Evolutionary conservation across 441 rosid genomes (phyloP), one percentile per base, ranked within the genome.

Genomic region (Gossypium schwendimanii): DNA sequence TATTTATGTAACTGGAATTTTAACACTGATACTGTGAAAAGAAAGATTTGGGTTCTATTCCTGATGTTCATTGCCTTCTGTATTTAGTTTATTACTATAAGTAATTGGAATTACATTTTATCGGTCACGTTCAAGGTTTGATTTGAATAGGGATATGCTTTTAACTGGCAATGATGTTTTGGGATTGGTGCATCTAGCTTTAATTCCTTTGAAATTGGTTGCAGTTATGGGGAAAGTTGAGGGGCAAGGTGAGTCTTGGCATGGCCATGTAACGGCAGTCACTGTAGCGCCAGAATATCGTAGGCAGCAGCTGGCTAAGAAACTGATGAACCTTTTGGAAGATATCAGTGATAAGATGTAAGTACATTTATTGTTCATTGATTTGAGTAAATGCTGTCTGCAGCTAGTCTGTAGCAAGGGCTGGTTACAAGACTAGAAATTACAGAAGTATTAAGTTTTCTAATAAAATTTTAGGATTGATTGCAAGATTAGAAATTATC

Each of bases 331-430:
- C 83, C 88, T 92, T 75, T 83, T 95, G 2, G 97, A 95, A 83
- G 94, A 89, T 39, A 81, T 92, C 66, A 92, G 98, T 75, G 97
- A 95, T 80, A 93, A 91, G 81, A 93, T 91, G 98, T 91, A 87
- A 79, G 82, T 20, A 55, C 1, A 12, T 55, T 54, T 70, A 11
- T 20, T 54, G 20, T 55, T 59, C 18, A 17, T 23, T 9, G 14
- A 24, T 49, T 67, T 10, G 9, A 2, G 36, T 65, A 21, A 45
- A 4, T 44, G 45, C 24, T 45, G 6, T 45, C 6, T 2, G 12
- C 33, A 0, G 3, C 8, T 6, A 21, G 5, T 9, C 18, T 2
- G 18, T 23, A 47, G 7, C 39, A 12, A 63, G 67, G 24, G 67
- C 23, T 55, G 61, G 24, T 55, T 55, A 55, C 44, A n/a, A 59